phyloP scores from a whole-genome alignment of 1,139 yeast species.

The Kluyveromyces sp. region DNA sequence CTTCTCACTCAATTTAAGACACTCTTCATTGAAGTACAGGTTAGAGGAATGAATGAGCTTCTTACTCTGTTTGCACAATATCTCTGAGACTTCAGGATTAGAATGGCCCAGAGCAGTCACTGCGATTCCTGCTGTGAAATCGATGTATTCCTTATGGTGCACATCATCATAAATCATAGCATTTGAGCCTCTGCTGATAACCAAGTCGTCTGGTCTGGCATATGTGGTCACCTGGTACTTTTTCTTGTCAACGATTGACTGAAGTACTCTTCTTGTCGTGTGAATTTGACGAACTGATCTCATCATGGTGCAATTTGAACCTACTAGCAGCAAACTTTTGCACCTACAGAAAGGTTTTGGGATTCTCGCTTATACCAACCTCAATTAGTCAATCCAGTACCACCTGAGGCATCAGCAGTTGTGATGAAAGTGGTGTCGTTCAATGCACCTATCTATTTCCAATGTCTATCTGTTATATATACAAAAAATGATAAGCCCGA shows the following conservation, averaged over 20 bases:
- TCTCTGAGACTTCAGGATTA: conserved; percentile 61
- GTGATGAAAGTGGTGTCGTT: too few relatives aligned
- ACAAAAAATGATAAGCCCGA: background rate
- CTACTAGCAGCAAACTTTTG: too few relatives aligned
- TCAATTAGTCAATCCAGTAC: too few relatives aligned
- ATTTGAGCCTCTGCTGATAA: conserved; percentile 29
- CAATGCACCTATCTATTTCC: too few relatives aligned
- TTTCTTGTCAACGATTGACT: conserved; percentile 9
- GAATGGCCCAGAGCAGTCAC: conserved; percentile 93
- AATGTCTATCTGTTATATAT: background rate
- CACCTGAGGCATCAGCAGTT: too few relatives aligned
- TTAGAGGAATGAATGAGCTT: conserved; percentile 80
- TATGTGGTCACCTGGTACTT: conserved; percentile 31
- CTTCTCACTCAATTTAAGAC: conserved; percentile 69
- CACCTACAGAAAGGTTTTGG: too few relatives aligned
- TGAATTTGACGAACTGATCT: conserved; percentile 2
- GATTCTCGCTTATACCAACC: background rate
- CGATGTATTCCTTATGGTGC: conserved; percentile 71
- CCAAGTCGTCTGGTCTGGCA: conserved; percentile 30
- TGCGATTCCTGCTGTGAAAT: conserved; percentile 93
- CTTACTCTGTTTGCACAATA: conserved; percentile 63
- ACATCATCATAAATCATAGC: conserved; percentile 43
- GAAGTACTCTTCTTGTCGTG: conserved; percentile 4
- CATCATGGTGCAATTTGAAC: background rate
- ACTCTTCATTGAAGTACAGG: conserved; percentile 75